Percentiles rank a stretch among this genome's conserved stretches.
phyloP scores from a whole-genome alignment of 805 yeast genomes.

The Teunomyces gatunensis region DNA sequence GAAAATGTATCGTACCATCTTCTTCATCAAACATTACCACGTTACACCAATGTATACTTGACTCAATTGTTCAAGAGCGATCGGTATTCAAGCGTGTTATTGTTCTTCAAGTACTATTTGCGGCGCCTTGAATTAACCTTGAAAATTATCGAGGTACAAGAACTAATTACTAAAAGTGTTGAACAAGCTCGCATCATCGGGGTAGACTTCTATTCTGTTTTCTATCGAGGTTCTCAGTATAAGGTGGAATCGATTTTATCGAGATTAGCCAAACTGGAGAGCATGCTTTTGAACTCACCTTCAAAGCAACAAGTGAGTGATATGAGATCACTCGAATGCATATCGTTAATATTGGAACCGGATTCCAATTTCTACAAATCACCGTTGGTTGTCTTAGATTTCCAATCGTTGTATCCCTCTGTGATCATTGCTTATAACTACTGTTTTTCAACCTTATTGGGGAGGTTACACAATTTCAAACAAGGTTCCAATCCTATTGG shows the following conservation, averaged over 20 bases:
- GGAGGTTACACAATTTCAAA: conserved; percentile 54
- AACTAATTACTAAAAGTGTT: conserved; percentile 63
- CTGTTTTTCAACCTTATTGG: conserved; percentile 73
- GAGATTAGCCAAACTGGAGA: conserved; percentile 74
- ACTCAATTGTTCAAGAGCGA: conserved; percentile 32
- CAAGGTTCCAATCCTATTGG: conserved; percentile 53
- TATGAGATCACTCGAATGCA: conserved; percentile 81
- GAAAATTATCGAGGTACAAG: conserved; percentile 56
- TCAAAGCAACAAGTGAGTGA: conserved; percentile 74
- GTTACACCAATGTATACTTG: conserved; percentile 47
- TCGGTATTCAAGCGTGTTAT: conserved; percentile 37
- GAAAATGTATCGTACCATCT: conserved; percentile 74
- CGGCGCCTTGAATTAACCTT: conserved; percentile 44
- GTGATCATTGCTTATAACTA: conserved; percentile 87
- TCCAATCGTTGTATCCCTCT: conserved; percentile 92
- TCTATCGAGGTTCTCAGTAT: conserved; percentile 89
- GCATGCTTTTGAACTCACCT: conserved; percentile 72
- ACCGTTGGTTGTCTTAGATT: conserved; percentile 87
- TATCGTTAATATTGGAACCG: conserved; percentile 94
- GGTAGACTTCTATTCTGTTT: conserved; percentile 82
- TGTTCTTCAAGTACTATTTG: conserved; percentile 46
- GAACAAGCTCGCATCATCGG: conserved; percentile 88
- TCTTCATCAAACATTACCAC: conserved; percentile 67
- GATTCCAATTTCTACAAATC: conserved; percentile 78
- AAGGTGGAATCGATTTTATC: conserved; percentile 85